Evolutionary conservation across 768 basidiomycete genomes (phyloP).

Genomic region (Dacryopinax primogenitus): DNA sequence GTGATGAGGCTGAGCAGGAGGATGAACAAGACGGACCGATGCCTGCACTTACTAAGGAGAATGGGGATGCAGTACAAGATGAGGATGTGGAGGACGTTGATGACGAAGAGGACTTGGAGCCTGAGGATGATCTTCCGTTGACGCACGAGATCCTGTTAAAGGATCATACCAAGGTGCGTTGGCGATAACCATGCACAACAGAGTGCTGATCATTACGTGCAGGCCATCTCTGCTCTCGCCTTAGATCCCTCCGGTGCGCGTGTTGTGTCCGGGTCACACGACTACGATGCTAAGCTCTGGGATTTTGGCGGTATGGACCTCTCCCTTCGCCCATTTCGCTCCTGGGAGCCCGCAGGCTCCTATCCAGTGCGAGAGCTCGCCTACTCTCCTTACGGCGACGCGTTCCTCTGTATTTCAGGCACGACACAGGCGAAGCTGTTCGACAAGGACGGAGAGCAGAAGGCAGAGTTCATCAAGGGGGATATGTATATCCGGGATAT

Average conservation of each 20-base stretch:
- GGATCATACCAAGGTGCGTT: conserved; percentile 71
- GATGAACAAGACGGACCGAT: conserved; percentile 16
- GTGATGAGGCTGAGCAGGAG: conserved; percentile 4
- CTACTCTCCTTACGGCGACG: conserved; percentile 76
- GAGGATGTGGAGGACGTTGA: conserved; percentile 8
- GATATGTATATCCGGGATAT: conserved; percentile 98
- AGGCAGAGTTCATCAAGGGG: conserved; percentile 66
- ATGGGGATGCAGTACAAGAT: conserved; percentile 16
- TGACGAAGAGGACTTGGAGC: conserved; percentile 27
- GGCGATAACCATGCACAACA: neutral
- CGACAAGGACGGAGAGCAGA: conserved; percentile 83
- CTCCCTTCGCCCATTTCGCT: conserved; percentile 73
- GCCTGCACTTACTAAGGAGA: conserved; percentile 15
- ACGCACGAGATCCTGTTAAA: conserved; percentile 86
- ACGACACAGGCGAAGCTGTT: conserved; percentile 80
- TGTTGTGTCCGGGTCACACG: conserved; percentile 80
- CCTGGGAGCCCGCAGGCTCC: conserved; percentile 86
- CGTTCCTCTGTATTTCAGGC: conserved; percentile 77
- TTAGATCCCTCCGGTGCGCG: conserved; percentile 92
- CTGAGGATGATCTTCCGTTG: conserved; percentile 57
- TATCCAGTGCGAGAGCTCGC: conserved; percentile 82
- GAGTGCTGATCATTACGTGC: neutral
- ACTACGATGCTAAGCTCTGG: conserved; percentile 97
- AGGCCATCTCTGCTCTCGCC: conserved; percentile 78
- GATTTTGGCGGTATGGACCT: conserved; percentile 98